phyloP scores from a whole-genome alignment of 305 asterid genomes.

The Withania somnifera region DNA sequence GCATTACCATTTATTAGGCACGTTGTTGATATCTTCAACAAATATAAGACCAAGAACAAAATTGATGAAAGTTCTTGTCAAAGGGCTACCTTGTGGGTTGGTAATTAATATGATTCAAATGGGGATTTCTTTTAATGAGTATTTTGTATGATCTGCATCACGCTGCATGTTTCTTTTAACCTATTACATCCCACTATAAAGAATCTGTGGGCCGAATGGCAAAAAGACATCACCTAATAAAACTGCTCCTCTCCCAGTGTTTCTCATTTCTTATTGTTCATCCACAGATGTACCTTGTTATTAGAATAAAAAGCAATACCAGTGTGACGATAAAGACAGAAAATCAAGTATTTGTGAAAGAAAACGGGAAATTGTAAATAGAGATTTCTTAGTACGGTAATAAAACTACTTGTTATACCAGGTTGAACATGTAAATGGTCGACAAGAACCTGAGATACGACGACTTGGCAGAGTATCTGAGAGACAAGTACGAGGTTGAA shows the following conservation, averaged over 20 bases:
- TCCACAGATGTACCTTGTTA: neutral
- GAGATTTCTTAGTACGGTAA: neutral
- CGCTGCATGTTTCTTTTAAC: neutral
- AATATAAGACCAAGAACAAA: neutral
- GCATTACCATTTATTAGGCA: neutral
- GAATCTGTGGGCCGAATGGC: neutral
- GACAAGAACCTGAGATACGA: neutral
- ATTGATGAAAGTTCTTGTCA: neutral
- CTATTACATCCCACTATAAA: neutral
- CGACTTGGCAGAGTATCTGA: neutral
- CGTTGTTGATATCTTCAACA: neutral
- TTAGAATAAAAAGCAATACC: neutral
- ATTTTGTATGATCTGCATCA: neutral
- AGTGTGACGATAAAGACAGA: neutral
- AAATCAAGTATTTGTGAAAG: neutral
- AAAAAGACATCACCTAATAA: neutral
- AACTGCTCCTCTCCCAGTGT: neutral
- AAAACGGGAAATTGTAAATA: neutral
- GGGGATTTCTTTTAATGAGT: neutral
- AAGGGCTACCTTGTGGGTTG: neutral
- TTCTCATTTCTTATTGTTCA: neutral
- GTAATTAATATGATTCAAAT: neutral
- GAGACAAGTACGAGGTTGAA: neutral
- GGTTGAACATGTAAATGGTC: neutral
- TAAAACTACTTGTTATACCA: neutral